A percentile compares a stretch with the other conserved stretches of the same genome.
Conservation (phyloP, 1,284 basidiomycete species). For the Cystobasidium pallidum region DNA sequence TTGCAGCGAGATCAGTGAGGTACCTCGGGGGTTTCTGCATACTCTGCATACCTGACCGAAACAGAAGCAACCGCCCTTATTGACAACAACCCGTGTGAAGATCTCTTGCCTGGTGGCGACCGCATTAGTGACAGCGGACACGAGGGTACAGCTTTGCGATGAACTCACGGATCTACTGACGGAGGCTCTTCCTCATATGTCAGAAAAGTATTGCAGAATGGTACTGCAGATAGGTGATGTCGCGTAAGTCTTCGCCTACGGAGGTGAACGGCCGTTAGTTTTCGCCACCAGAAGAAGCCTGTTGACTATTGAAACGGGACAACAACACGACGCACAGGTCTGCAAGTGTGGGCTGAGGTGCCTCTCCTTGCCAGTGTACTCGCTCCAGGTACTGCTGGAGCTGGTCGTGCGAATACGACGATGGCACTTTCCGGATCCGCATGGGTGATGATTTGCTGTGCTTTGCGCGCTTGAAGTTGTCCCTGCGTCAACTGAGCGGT, state of each 20-base stretch:
- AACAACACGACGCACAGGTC: conserved; percentile 8
- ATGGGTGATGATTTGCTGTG: conserved; percentile 9
- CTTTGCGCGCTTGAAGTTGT: background rate
- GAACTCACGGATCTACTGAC: conserved; percentile 21
- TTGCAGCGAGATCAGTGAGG: background rate
- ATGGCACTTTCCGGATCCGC: conserved; percentile 30
- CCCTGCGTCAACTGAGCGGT: conserved; percentile 8
- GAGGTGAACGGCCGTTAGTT: conserved; percentile 18
- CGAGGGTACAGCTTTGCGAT: background rate
- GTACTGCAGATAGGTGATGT: conserved; percentile 25
- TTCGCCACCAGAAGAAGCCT: conserved; percentile 4
- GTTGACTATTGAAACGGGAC: too few relatives aligned
- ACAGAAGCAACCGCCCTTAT: conserved; percentile 34
- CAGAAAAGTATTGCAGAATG: conserved; percentile 39
- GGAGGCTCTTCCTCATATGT: conserved; percentile 20
- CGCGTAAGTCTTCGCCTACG: conserved; percentile 26
- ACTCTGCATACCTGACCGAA: conserved; percentile 32
- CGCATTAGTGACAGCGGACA: background rate
- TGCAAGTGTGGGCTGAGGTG: conserved; percentile 29
- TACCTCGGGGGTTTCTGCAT: background rate
- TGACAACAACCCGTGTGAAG: conserved; percentile 17
- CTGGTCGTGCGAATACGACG: conserved; percentile 32
- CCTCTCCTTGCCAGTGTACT: conserved; percentile 19
- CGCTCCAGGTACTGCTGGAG: conserved; percentile 28
- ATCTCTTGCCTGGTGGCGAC: conserved; percentile 24